These are phyloP conservation scores for Saturnispora mendoncae DNA, from an alignment of 805 yeast genomes.

Conservation along the genomic window DNA sequence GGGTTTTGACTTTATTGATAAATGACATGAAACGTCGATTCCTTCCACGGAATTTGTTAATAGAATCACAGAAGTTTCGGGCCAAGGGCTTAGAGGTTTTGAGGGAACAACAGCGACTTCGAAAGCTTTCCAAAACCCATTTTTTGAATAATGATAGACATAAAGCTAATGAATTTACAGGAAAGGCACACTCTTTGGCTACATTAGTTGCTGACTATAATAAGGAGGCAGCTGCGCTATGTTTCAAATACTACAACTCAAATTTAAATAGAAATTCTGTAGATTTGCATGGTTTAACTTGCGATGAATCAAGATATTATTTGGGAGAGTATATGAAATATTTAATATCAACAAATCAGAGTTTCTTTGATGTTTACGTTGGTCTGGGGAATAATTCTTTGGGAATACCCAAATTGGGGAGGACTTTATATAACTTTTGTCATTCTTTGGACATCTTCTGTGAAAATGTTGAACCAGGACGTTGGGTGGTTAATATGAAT, in stretches of 20 bases:
- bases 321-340: slow-evolving; percentile 9
- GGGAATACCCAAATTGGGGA: neutral
- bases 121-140: neutral
- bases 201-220: slow-evolving; percentile 4
- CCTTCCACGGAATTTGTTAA: neutral
- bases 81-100: neutral
- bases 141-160: slow-evolving; percentile 4
- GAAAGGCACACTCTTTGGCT: slow-evolving; percentile 8
- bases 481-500: slow-evolving; percentile 1
- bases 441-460: slow-evolving; percentile 3
- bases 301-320: slow-evolving; percentile 10
- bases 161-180: slow-evolving; percentile 9
- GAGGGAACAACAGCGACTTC: slow-evolving; percentile 2
- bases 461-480: slow-evolving; percentile 5
- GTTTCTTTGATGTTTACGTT: slow-evolving; percentile 7
- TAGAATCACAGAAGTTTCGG: neutral
- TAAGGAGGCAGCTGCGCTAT: slow-evolving; percentile 7
- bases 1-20: neutral
- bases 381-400: slow-evolving; percentile 11
- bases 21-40: neutral
- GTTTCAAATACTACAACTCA: slow-evolving; percentile 7
- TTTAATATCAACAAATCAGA: slow-evolving; percentile 7
- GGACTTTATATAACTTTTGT: slow-evolving; percentile 3
- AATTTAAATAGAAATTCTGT: slow-evolving; percentile 5
- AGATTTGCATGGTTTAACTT: slow-evolving; percentile 12